phyloP scores from a whole-genome alignment of 169 alveolate species.

The Plasmodium reichenowi region DNA sequence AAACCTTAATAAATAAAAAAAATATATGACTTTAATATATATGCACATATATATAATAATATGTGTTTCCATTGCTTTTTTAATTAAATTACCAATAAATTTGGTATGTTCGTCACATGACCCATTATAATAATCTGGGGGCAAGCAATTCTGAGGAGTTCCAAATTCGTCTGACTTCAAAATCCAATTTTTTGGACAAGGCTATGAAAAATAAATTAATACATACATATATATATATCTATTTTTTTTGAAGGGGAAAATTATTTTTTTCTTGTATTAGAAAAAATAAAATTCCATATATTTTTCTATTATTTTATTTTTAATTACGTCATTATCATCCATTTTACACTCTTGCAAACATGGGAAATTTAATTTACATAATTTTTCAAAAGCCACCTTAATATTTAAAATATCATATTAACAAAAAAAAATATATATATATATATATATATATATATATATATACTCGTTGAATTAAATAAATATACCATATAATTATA shows the following conservation, averaged over 20 bases:
- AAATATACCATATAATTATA: not conserved
- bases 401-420: not conserved
- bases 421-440: not conserved
- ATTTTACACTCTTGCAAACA: constrained; percentile 40
- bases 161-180: constrained; percentile 58
- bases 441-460: not conserved
- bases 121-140: constrained; percentile 65
- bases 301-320: constrained; percentile 2
- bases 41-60: not conserved
- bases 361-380: constrained; percentile 50
- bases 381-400: constrained; percentile 66
- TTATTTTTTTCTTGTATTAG: not conserved
- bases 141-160: constrained; percentile 27
- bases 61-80: not conserved
- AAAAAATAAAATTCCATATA: not conserved
- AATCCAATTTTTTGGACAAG: constrained; percentile 57
- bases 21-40: not conserved
- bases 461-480: not conserved
- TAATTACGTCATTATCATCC: constrained; percentile 55
- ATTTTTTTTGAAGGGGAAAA: not conserved
- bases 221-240: not conserved
- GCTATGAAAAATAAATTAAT: constrained; percentile 21
- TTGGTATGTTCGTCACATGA: constrained; percentile 53
- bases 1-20: constrained; percentile 31
- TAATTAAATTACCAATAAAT: constrained; percentile 17